Evolutionary conservation across 225 moss, liverwort and hornwort species (phyloP).

Genomic region (Climacium dendroides): DNA sequence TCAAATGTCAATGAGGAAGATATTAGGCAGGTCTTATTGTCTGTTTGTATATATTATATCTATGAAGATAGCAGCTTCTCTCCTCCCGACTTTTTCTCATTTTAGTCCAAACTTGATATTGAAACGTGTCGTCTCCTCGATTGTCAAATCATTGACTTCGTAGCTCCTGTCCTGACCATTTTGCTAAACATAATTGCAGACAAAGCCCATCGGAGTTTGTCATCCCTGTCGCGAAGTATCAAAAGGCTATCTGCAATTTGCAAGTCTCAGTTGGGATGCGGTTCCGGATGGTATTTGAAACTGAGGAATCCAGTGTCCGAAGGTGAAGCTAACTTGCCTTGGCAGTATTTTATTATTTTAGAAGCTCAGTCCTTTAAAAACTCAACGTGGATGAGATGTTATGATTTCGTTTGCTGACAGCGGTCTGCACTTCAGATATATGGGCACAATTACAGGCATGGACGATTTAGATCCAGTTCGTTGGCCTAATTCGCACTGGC

Average conservation of each 20-base stretch:
- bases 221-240: slow-evolving; percentile 76
- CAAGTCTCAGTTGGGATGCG: slow-evolving; percentile 94
- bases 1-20: not conserved
- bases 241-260: slow-evolving; percentile 62
- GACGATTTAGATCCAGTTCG: slow-evolving; percentile 72
- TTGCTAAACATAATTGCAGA: slow-evolving; percentile 21
- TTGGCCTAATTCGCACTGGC: slow-evolving; percentile 91
- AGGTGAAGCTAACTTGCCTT: slow-evolving; percentile 32
- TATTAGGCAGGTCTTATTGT: not conserved
- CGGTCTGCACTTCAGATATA: slow-evolving; percentile 47
- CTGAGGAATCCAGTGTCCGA: slow-evolving; percentile 86
- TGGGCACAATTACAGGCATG: slow-evolving; percentile 91
- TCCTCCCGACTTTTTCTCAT: not conserved
- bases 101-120: not conserved
- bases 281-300: slow-evolving; percentile 95
- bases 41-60: not conserved
- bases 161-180: not conserved
- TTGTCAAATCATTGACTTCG: not conserved
- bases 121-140: not conserved
- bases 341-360: not conserved
- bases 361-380: not conserved
- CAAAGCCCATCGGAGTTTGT: slow-evolving; percentile 98
- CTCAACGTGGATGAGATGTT: not conserved
- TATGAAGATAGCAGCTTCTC: not conserved
- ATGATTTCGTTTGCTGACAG: not conserved